These are phyloP conservation scores for Afroboletus lepidellus DNA, from an alignment of 1,284 basidiomycete species.

Conservation along the genomic window DNA sequence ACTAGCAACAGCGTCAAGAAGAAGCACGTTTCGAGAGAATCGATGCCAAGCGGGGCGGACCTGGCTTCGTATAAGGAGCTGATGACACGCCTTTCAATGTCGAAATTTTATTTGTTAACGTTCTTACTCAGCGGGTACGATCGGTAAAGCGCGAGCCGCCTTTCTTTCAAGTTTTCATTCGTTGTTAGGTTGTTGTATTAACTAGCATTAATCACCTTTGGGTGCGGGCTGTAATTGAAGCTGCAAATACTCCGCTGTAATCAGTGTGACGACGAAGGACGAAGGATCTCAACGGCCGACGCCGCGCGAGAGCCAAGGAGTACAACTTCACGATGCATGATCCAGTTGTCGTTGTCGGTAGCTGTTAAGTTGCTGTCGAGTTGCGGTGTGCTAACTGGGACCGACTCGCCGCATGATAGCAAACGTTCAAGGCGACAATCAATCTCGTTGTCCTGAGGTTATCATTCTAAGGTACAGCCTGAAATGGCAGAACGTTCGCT, in stretches of 20 bases:
- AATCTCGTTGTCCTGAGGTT: no score
- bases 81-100: neutral
- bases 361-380: no score
- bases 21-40: constrained; percentile 82
- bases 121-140: neutral
- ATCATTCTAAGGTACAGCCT: no score
- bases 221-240: neutral
- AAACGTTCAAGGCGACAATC: no score
- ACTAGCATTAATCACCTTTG: neutral
- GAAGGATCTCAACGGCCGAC: no score
- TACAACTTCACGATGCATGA: no score
- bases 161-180: neutral
- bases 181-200: constrained; percentile 6
- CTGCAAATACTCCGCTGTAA: neutral
- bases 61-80: constrained; percentile 72
- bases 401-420: no score
- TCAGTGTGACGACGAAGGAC: neutral
- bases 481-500: no score
- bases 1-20: constrained; percentile 63
- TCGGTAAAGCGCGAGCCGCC: constrained; percentile 9
- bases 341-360: no score
- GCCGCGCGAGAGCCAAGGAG: no score
- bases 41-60: constrained; percentile 80
- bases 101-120: neutral
- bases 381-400: no score